phyloP scores from a whole-genome alignment of 352 stramenopile genomes.

The Pythium folliculosum region DNA sequence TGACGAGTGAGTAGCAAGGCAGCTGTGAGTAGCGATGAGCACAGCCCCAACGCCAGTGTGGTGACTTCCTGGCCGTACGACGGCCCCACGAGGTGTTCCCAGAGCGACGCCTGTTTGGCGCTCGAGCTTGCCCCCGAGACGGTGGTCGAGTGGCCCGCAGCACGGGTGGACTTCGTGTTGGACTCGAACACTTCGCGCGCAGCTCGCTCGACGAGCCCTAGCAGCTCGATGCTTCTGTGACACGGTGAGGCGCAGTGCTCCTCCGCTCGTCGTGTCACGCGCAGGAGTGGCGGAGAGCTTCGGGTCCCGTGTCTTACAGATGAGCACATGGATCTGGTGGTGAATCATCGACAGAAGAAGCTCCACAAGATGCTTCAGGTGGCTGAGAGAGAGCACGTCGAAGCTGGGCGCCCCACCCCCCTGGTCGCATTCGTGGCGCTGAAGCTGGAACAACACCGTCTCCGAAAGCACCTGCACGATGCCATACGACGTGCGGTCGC shows the following conservation, averaged over 20 bases:
- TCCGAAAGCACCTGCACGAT: constrained; percentile 68
- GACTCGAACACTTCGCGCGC: constrained; percentile 31
- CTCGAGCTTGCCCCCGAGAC: neutral
- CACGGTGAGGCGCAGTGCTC: constrained; percentile 28
- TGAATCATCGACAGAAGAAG: constrained; percentile 76
- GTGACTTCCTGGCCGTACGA: constrained; percentile 35
- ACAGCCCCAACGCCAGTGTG: constrained; percentile 32
- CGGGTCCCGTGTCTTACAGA: constrained; percentile 60
- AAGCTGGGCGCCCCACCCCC: constrained; percentile 28
- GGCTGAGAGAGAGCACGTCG: constrained; percentile 52
- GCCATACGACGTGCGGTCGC: constrained; percentile 65
- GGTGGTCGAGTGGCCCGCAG: constrained; percentile 10
- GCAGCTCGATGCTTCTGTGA: constrained; percentile 33
- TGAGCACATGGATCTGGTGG: constrained; percentile 59
- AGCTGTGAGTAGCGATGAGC: constrained; percentile 50
- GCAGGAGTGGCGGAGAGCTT: constrained; percentile 59
- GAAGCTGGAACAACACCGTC: constrained; percentile 39
- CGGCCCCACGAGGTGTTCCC: constrained; percentile 31
- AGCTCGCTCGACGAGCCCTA: constrained; percentile 34
- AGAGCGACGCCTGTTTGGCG: constrained; percentile 29
- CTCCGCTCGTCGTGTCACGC: constrained; percentile 25
- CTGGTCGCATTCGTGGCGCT: constrained; percentile 37
- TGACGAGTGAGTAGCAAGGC: constrained; percentile 54
- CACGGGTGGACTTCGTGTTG: neutral
- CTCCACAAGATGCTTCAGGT: constrained; percentile 51